phyloP scores from a whole-genome alignment of 1,139 yeast species.

The Hanseniaspora gamundiae region DNA sequence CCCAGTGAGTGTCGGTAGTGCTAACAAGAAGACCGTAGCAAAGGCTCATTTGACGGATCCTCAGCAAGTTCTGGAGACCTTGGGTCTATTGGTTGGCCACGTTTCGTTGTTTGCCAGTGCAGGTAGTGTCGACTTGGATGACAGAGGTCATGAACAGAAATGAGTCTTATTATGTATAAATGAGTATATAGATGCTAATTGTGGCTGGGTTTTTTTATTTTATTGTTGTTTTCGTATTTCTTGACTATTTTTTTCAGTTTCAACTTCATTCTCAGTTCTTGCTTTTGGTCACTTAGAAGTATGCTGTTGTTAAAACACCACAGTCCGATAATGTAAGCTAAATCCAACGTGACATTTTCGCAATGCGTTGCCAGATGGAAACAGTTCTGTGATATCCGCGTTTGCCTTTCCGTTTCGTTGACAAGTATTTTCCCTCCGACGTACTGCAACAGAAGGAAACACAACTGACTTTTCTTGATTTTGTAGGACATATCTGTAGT shows the following conservation, averaged over 20 bases:
- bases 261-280: neutral
- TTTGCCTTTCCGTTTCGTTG: neutral
- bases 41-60: slow-evolving; percentile 84
- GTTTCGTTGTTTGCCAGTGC: slow-evolving; percentile 67
- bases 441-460: neutral
- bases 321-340: neutral
- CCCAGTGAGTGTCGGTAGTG: slow-evolving; percentile 93
- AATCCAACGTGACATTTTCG: neutral
- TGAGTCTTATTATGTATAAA: too few species aligned
- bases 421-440: neutral
- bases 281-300: neutral
- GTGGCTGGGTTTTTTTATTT: neutral
- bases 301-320: slow-evolving; percentile 3
- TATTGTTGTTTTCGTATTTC: neutral
- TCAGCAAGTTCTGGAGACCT: slow-evolving; percentile 68
- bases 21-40: slow-evolving; percentile 79
- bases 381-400: neutral
- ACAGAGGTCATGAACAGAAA: slow-evolving; percentile 48
- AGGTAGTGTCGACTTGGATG: slow-evolving; percentile 62
- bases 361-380: neutral
- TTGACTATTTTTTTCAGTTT: neutral
- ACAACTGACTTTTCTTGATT: neutral
- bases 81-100: slow-evolving; percentile 67
- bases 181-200: neutral
- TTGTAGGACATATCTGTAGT: neutral